Percentiles rank a stretch among this genome's conserved stretches.
Conservation (phyloP, 2,329 filamentous ascomycete genomes). For the Botrytis medusae region DNA sequence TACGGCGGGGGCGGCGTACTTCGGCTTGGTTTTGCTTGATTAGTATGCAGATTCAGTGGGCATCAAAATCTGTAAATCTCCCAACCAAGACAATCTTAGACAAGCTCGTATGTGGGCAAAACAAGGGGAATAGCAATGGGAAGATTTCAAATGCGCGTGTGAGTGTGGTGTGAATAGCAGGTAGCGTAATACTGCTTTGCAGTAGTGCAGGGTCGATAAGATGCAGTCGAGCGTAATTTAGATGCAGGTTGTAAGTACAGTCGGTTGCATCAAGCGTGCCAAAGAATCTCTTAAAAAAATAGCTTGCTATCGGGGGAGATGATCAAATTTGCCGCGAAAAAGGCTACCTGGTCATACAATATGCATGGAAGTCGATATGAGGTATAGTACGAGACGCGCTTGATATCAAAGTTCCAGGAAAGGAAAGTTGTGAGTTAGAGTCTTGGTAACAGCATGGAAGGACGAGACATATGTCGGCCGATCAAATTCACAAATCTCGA, state of each 20-base stretch:
- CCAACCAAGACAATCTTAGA: conserved; percentile 15
- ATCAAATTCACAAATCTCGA: conserved; percentile 9
- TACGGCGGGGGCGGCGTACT: conserved; percentile 15
- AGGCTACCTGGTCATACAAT: background rate
- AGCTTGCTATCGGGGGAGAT: background rate
- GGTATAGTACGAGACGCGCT: background rate
- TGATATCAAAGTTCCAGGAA: background rate
- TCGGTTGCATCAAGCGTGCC: conserved; percentile 12
- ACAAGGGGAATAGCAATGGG: conserved; percentile 9
- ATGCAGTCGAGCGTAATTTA: conserved; percentile 8
- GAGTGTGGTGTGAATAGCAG: conserved; percentile 2
- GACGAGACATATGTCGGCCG: conserved; percentile 6
- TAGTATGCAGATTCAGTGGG: conserved; percentile 9
- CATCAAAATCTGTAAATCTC: background rate
- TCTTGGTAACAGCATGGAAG: conserved; percentile 3
- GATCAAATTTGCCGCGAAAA: conserved; percentile 5
- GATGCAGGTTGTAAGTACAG: conserved; percentile 2
- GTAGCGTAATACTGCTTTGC: conserved; percentile 10
- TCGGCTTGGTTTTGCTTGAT: conserved; percentile 3
- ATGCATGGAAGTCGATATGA: background rate
- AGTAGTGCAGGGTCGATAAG: conserved; percentile 10
- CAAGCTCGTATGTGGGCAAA: conserved; percentile 10
- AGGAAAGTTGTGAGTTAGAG: background rate
- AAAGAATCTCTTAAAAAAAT: background rate
- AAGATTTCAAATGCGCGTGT: conserved; percentile 13